These are phyloP conservation scores for Ustilago shanxiensis DNA, from an alignment of 1,284 basidiomycete genomes.

Conservation along the genomic window DNA sequence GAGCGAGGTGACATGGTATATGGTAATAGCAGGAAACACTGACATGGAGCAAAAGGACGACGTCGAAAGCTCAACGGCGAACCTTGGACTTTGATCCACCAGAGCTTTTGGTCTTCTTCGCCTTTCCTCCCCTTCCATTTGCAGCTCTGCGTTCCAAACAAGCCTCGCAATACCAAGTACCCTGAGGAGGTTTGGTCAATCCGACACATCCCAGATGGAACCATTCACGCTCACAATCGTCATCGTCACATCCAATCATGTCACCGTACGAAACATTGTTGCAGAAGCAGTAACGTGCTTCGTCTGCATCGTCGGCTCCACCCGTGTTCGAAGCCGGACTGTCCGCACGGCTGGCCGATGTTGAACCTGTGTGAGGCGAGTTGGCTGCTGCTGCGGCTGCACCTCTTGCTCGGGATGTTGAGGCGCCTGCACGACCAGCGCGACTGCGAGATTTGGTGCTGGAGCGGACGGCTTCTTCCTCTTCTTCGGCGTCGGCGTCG, in stretches of 20 bases:
- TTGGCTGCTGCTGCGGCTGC: slow-evolving; percentile 28
- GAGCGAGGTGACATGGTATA: slow-evolving; percentile 11
- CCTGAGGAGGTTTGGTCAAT: slow-evolving; percentile 76
- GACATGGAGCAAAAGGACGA: no score
- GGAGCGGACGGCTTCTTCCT: slow-evolving; percentile 25
- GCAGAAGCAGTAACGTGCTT: slow-evolving; percentile 88
- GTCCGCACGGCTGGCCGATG: slow-evolving; percentile 37
- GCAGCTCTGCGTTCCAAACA: slow-evolving; percentile 59
- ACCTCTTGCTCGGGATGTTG: slow-evolving; percentile 23
- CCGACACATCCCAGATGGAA: slow-evolving; percentile 82
- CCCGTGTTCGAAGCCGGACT: slow-evolving; percentile 29
- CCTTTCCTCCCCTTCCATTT: slow-evolving; percentile 36
- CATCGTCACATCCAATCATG: slow-evolving; percentile 96
- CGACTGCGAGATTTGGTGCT: slow-evolving; percentile 28
- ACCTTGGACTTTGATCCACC: slow-evolving; percentile 32
- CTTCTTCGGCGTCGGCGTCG: slow-evolving; percentile 41
- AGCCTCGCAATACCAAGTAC: slow-evolving; percentile 80
- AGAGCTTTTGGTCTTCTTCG: slow-evolving; percentile 39
- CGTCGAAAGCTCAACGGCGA: slow-evolving; percentile 34
- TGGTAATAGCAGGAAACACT: not conserved
- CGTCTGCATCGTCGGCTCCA: slow-evolving; percentile 71
- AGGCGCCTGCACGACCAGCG: slow-evolving; percentile 6
- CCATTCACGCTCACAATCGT: slow-evolving; percentile 92
- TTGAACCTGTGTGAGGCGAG: slow-evolving; percentile 35
- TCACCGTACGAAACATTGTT: slow-evolving; percentile 88